Evolutionary conservation across 202 grass and related monocot species (phyloP).

Genomic region (Schoenoplectus triqueter): DNA sequence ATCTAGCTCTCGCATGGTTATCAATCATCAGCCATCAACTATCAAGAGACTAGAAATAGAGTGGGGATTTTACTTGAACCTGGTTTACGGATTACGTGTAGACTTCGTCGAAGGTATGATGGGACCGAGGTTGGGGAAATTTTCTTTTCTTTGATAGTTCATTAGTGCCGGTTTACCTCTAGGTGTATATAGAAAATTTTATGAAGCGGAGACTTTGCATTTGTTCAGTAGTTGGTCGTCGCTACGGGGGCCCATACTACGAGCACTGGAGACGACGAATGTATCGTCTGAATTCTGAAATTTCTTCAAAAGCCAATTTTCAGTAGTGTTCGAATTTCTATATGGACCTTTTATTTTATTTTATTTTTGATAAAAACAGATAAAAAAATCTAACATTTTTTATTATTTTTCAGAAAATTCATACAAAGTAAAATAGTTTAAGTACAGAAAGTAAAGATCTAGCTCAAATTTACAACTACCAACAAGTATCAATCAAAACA

Average conservation of each 20-base stretch:
- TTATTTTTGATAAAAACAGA: no score
- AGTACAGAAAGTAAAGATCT: no score
- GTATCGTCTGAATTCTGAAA: background rate
- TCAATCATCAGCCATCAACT: no score
- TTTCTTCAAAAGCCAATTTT: background rate
- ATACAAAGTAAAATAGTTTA: no score
- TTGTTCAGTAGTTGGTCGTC: conserved; percentile 11
- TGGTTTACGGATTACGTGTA: background rate
- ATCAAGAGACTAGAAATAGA: conserved; percentile 31
- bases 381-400: no score
- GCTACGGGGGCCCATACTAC: background rate
- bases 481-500: no score
- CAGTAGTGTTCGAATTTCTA: background rate
- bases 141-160: background rate
- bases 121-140: background rate
- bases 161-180: background rate
- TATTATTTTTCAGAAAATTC: no score
- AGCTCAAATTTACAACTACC: no score
- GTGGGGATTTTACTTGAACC: background rate
- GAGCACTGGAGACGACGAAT: background rate
- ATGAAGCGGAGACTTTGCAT: background rate
- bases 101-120: background rate
- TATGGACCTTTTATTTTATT: background rate
- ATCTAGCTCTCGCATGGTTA: background rate
- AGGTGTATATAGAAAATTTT: background rate